Evolutionary conservation across 768 basidiomycete species (phyloP), one percentile per base, ranked within the genome.

Genomic region (Hysterangium stoloniferum): DNA sequence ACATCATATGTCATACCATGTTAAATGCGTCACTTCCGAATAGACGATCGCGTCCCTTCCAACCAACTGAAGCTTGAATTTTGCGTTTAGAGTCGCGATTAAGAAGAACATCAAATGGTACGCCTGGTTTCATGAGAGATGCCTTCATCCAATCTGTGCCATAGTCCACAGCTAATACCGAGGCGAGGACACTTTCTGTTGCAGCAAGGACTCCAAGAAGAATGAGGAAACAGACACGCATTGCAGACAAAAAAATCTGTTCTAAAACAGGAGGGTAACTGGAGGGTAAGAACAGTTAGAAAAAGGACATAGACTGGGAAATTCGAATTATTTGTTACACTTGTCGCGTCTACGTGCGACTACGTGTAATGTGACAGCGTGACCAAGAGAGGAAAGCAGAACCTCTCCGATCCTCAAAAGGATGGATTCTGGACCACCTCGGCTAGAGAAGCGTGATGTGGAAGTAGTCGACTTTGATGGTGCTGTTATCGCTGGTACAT

Each of bases 41-140:
- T 29, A 92, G 66, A 48, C 96, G 72, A 59, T 97, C 95, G 11
- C 81, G 81, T 58, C 82, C 82, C 68, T 96, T 95, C 87, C 93
- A 95, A 8, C 82, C 87, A 0, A 98, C 91, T 1, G 83, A 78
- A 13, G 86, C 81, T 57, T 87, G 84, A 27, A 96, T 90, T 69
- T 98, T 98, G 53, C 96, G 75, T 71, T 97, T 98, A 25, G 93
- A 96, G 64, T 97, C 95, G 64, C 89, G 89, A 71, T 97, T 96
- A 51, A 98, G 73, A 24, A 99, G 75, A 27, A 99, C 89, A 68
- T 99, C 96, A 59, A 99, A 95, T 4, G 95, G 93, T 28, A 88
- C 68, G 38, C 91, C 93, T 1, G 93, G 92, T 62, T 92, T 94
- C 76, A 97, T 85, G 52, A 98, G 71, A 4, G 93, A 94, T 25